Conservation (phyloP, 2,329 filamentous ascomycete genomes). For the Aspergillus novoparasiticus region DNA sequence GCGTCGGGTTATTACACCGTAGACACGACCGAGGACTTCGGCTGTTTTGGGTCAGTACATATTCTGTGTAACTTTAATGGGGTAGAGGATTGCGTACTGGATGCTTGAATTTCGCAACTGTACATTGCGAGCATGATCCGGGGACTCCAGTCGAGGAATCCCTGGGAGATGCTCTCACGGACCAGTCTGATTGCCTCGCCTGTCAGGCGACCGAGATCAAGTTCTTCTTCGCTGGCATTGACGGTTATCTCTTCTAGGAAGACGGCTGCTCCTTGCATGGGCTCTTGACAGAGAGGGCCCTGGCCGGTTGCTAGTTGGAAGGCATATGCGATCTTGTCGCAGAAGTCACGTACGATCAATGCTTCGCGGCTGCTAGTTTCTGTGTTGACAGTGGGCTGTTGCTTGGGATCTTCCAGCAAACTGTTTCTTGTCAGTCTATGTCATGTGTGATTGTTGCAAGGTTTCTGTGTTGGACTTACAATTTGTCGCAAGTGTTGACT, state of each 20-base stretch:
- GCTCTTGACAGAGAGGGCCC: constrained; percentile 89
- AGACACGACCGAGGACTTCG: constrained; percentile 92
- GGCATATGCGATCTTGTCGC: constrained; percentile 87
- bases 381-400: constrained; percentile 28
- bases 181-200: constrained; percentile 91
- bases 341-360: constrained; percentile 65
- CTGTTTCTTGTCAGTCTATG: constrained; percentile 24
- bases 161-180: constrained; percentile 78
- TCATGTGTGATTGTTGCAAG: neutral
- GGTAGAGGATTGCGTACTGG: constrained; percentile 57
- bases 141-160: constrained; percentile 93
- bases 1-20: constrained; percentile 94
- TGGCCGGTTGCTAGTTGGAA: constrained; percentile 91
- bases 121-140: constrained; percentile 98
- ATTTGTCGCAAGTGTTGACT: constrained; percentile 70
- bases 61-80: neutral
- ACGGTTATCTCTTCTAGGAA: constrained; percentile 80
- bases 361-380: constrained; percentile 29
- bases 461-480: constrained; percentile 55
- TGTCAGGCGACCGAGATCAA: constrained; percentile 75
- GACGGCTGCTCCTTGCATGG: constrained; percentile 88
- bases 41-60: constrained; percentile 50
- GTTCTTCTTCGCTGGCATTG: constrained; percentile 53
- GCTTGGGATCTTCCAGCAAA: constrained; percentile 41
- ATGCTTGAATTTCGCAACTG: constrained; percentile 94